Base-by-base conservation (phyloP, 2,329 filamentous ascomycete species). In the Herpotrichia juniperi region DNA sequence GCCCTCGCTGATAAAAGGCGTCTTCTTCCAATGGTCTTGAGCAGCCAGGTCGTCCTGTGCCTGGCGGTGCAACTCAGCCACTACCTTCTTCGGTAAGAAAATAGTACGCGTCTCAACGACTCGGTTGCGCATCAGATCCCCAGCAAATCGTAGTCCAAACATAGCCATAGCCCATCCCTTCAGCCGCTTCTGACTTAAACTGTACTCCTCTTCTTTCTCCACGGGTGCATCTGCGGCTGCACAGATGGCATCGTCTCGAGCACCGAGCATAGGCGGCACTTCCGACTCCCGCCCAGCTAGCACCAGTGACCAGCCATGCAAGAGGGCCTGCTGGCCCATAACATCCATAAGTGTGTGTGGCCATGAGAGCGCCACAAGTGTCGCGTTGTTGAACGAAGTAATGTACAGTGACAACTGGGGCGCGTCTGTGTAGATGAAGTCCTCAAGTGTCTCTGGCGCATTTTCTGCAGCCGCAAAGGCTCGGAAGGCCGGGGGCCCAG, bases 291-390 rank as follows among this genome's bases (percentile, higher is more conserved):
- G 64, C 1, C 77, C 79, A 6, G 73, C 71, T 1, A 84, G 61
- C 0, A 80, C 73, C 1, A 74, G 63, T 0, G 71, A 78, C 81
- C 81, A 84, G 7, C 72, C 76, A 1, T 72, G 57, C 2, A 83
- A 55, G 7, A 84, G 64, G 1, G 67, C 73, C 2, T 66, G 58
- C 24, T 71, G 70, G 3, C 78, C 80, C 56, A 79, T 71, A 2
- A 71, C 77, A 53, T 83, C 81, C 51, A 77, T 75, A 5, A 82
- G 61, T 0, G 75, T 76, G 60, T 84, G 82, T 1, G 78, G 75
- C 67, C 74, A 81, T 1, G 68, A 67, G 0, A 84, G 54, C 0
- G 73, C 71, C 1, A 84, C 67, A 0, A 84, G 61, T 0, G 82
- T 84, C 0, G 78, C 77, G 50, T 85, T 77, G 2, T 58, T 61